Percentiles rank a stretch among this genome's conserved stretches.
Evolutionary conservation across 2,329 filamentous ascomycete species (phyloP).

Genomic region (Ceratocystis lukuohia): DNA sequence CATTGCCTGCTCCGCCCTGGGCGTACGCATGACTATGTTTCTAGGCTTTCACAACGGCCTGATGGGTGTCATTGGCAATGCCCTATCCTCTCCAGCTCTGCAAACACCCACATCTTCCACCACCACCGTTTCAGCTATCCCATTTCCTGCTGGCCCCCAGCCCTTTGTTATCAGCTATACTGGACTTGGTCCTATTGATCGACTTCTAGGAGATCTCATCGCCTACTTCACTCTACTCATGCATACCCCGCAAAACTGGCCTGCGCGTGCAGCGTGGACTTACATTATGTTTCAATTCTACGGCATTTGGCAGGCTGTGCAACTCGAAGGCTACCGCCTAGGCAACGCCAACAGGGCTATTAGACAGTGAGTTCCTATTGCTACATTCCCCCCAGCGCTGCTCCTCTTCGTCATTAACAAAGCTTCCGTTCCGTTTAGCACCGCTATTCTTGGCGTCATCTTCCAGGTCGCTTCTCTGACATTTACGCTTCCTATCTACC

Average conservation of each 20-base stretch:
- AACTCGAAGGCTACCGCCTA: constrained; percentile 9
- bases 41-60: constrained; percentile 14
- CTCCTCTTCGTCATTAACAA: not conserved
- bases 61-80: constrained; percentile 3
- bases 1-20: not conserved
- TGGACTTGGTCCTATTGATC: constrained; percentile 8
- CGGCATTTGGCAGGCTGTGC: constrained; percentile 12
- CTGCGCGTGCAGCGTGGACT: not conserved
- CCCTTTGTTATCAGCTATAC: constrained; percentile 4
- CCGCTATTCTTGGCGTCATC: constrained; percentile 11
- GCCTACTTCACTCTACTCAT: constrained; percentile 13
- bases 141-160: constrained; percentile 5
- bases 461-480: constrained; percentile 9
- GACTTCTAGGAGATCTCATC: constrained; percentile 6
- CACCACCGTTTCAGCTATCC: not conserved
- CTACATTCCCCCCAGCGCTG: not conserved
- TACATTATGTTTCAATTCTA: constrained; percentile 13
- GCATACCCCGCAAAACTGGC: not conserved
- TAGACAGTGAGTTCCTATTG: constrained; percentile 3
- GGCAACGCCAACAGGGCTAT: constrained; percentile 7
- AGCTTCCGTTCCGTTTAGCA: not conserved
- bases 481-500: constrained; percentile 13
- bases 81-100: not conserved
- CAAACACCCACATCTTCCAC: not conserved
- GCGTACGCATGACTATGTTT: not conserved